phyloP scores from a whole-genome alignment of 2,329 filamentous ascomycete species.

The Alternaria infectoria region DNA sequence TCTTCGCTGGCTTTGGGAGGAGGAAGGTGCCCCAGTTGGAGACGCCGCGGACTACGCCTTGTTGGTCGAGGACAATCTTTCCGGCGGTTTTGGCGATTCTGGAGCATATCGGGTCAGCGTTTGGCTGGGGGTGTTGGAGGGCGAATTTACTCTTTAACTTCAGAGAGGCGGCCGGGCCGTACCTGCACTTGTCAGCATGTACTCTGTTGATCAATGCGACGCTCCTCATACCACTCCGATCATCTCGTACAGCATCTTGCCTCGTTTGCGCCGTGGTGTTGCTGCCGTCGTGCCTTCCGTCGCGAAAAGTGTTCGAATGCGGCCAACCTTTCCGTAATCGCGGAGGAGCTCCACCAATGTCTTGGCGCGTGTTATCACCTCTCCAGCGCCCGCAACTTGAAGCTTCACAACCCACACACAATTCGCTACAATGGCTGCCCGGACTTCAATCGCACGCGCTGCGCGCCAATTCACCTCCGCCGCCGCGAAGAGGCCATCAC shows the following conservation, averaged over 20 bases:
- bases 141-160: constrained; percentile 85
- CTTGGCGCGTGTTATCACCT: constrained; percentile 15
- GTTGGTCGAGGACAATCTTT: constrained; percentile 78
- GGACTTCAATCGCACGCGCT: constrained; percentile 41
- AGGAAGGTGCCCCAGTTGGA: constrained; percentile 95
- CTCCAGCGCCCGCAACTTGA: not conserved
- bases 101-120: constrained; percentile 8
- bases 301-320: constrained; percentile 29
- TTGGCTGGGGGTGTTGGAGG: constrained; percentile 4
- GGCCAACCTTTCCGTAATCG: constrained; percentile 26
- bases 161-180: constrained; percentile 84
- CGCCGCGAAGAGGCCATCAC: constrained; percentile 29
- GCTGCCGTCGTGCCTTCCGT: constrained; percentile 15
- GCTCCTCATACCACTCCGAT: constrained; percentile 80
- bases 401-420: not conserved
- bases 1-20: constrained; percentile 78
- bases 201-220: not conserved
- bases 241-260: constrained; percentile 90
- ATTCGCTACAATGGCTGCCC: constrained; percentile 43
- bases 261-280: constrained; percentile 6
- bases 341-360: constrained; percentile 11
- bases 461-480: constrained; percentile 44
- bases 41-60: constrained; percentile 89
- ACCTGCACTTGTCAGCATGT: constrained; percentile 63
- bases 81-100: constrained; percentile 90